These are phyloP conservation scores for Aspergillus affinis DNA, from an alignment of 495 filamentous ascomycete genomes.

Conservation along the genomic window DNA sequence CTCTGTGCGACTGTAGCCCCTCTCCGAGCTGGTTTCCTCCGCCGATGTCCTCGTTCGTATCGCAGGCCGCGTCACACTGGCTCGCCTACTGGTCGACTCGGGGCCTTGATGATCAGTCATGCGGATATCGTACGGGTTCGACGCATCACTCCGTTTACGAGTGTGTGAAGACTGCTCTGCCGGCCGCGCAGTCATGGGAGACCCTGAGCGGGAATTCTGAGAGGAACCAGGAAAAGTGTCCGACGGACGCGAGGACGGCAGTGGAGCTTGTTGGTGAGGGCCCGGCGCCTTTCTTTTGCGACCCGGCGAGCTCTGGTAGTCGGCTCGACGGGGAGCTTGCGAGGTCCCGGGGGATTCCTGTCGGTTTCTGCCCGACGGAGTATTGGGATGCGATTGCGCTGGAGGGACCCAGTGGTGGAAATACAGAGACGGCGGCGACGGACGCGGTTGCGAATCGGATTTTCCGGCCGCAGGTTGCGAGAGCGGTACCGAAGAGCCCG, in stretches of 20 bases:
- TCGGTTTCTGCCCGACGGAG: constrained; percentile 29
- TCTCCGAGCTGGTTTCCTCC: constrained; percentile 3
- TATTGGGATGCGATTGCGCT: constrained; percentile 37
- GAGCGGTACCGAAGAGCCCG: constrained; percentile 35
- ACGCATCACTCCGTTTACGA: constrained; percentile 14
- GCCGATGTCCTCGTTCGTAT: background rate
- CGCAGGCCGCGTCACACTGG: constrained; percentile 5
- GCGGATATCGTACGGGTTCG: constrained; percentile 5
- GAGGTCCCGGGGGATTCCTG: constrained; percentile 27
- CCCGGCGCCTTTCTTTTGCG: constrained; percentile 45
- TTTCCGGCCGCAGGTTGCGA: constrained; percentile 44
- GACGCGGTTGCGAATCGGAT: constrained; percentile 50
- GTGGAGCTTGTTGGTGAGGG: constrained; percentile 36
- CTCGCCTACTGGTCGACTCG: constrained; percentile 4
- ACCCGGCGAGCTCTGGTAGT: constrained; percentile 38
- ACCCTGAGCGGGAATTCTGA: constrained; percentile 14
- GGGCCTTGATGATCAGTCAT: constrained; percentile 1
- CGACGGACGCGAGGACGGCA: constrained; percentile 29
- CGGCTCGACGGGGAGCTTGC: constrained; percentile 29
- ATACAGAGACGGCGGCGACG: constrained; percentile 71
- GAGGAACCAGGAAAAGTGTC: constrained; percentile 6
- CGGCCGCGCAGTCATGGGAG: constrained; percentile 5
- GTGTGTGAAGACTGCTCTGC: constrained; percentile 5
- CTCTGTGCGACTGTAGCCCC: constrained; percentile 1
- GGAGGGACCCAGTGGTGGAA: constrained; percentile 94